Base-by-base conservation (phyloP, 805 yeast species). In the Candida railenensis region DNA sequence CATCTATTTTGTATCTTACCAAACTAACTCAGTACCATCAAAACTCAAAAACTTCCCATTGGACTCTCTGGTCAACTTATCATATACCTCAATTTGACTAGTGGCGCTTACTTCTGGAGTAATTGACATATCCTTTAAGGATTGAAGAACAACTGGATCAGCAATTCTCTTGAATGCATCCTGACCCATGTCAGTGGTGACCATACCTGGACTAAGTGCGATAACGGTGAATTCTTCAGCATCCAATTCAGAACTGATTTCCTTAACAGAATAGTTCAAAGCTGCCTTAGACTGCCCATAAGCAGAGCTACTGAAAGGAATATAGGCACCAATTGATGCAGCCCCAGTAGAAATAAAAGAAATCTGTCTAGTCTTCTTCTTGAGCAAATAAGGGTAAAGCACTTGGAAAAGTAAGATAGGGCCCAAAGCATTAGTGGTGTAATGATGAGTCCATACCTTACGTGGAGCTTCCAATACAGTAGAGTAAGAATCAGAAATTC, bases 201-300 rank as follows among this genome's bases (percentile, higher is more conserved):
- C 74, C 9, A 59, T 30, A 36, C 77, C 76, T 0, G 78, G 78
- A 44, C 67, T 70, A n/a, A 69, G 14, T 9, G 69, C 50, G 16
- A 66, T 50, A 37, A 63, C 57, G 11, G 54, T 59, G 47, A 60
- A 65, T 1, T 57, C 63, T 32, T 62, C 58, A 19, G 37, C 36
- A 1, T 19, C 47, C 28, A 59, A 43, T 44, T 69, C 72, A 30
- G 20, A 14, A 36, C 63, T 50, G 36, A 70, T 34, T 19, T 59
- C 57, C 34, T 50, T 57, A 11, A 54, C 54, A 12, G 62, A 47
- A 52, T 55, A 63, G 53, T 68, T 69, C 18, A 67, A 42, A 1
- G 69, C 71, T 3, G 70, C 66, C 49, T 72, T 71, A 5, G 76
- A 68, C 4, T 59, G 57, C 15, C 65, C 66, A 48, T 69, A 70